phyloP scores from a whole-genome alignment of 2,329 filamentous ascomycete genomes.

The Penicillium aurantiogriseum region DNA sequence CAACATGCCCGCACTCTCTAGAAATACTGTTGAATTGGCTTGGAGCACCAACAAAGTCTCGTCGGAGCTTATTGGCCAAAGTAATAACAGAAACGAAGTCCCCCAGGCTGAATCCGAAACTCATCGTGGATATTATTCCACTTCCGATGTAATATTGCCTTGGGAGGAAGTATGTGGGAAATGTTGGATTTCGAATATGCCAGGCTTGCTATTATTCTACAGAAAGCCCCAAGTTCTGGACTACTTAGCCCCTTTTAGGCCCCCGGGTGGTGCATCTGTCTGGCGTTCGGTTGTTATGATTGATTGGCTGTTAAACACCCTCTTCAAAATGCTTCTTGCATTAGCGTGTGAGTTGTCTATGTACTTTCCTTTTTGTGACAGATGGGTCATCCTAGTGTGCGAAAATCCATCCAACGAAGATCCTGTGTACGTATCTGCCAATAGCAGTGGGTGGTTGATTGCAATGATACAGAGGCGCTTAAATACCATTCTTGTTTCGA shows the following conservation, averaged over 20 bases:
- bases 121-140: not conserved
- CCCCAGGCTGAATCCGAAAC: not conserved
- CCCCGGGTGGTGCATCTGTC: not conserved
- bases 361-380: not conserved
- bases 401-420: too few species aligned
- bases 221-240: not conserved
- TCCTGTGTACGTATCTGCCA: too few species aligned
- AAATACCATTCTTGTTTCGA: not conserved
- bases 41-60: not conserved
- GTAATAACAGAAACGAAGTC: not conserved
- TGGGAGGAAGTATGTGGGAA: not conserved
- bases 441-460: not conserved
- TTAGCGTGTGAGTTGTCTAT: not conserved
- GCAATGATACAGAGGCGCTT: not conserved
- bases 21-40: not conserved
- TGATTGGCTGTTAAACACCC: not conserved
- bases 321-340: not conserved
- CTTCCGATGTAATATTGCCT: not conserved
- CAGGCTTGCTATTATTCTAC: not conserved
- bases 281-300: not conserved
- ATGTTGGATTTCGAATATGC: not conserved
- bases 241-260: too few species aligned
- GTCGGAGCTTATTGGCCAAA: conserved; percentile 1
- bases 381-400: too few species aligned
- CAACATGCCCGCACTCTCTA: not conserved